Evolutionary conservation across 768 basidiomycete species (phyloP), one percentile per base, ranked within the genome.

Genomic region (Cystofilobasidium macerans): DNA sequence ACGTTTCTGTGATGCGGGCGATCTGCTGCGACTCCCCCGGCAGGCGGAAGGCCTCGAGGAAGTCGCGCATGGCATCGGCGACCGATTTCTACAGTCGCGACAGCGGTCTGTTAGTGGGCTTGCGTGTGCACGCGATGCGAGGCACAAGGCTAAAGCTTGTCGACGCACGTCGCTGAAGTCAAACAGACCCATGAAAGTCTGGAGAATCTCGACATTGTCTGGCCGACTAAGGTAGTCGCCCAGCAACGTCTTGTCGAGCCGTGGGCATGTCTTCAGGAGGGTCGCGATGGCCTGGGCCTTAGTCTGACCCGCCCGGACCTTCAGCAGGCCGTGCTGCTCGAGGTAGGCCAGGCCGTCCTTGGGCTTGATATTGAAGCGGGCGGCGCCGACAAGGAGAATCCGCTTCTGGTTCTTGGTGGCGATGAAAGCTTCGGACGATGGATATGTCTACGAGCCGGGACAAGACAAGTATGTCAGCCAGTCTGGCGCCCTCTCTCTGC

Each of bases 11-110:
- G 56, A 99, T 95, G 6, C 93, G 82, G 24, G 82, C 78, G 69
- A 99, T 99, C 69, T 95, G 95, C 73, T 97, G 93, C 9, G 89
- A 73, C 74, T 99, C 95, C 61, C 95, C 95, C 0, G 95, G 95
- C 43, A 99, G 80, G 64, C 95, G 83, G 80, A 99, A 97, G 8
- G 85, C 81, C 74, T 98, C 95, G 13, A 99, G 80, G 65, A 98
- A 78, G 73, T 97, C 92, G 28, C 95, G 84, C 86, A 99, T 86
- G 1, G 92, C 94, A 68, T 99, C 95, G 20, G 90, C 92, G 68
- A 95, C 82, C 20, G 86, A 83, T 87, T 94, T 94, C 92, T 97
- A 22, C n/a, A 28, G 16, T 24, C 13, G 22, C 9, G 24, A 30
- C 18, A 24, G 56, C 54, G 33, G 16, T 62, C 22, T 20, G 38